Evolutionary conservation across 768 basidiomycete genomes (phyloP).

Genomic region (Collybia sordida): DNA sequence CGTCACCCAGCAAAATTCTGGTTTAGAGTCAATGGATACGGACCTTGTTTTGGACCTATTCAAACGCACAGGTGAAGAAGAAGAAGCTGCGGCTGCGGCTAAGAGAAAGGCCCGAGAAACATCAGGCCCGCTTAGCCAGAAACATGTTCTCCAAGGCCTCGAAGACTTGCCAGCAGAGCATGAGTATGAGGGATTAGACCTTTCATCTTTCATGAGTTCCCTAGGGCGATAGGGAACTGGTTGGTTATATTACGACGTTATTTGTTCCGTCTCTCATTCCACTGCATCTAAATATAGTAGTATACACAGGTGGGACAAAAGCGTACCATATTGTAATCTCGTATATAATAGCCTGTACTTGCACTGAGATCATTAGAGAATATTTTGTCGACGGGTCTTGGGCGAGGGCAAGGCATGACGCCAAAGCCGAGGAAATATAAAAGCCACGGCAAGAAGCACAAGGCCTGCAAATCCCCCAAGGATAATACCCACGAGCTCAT

Average conservation of each 20-base stretch:
- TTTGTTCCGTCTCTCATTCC: constrained; percentile 11
- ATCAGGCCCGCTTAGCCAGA: constrained; percentile 66
- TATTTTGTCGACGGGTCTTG: constrained; percentile 6
- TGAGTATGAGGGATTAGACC: constrained; percentile 86
- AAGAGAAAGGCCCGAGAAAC: constrained; percentile 56
- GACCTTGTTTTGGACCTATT: constrained; percentile 96
- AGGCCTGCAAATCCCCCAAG: too few species aligned
- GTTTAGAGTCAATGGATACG: constrained; percentile 93
- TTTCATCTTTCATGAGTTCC: constrained; percentile 89
- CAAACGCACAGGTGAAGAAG: constrained; percentile 77
- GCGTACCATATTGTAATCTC: background rate
- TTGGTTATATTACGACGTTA: constrained; percentile 25
- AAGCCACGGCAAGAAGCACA: too few species aligned
- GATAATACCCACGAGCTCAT: too few species aligned
- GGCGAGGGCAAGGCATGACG: constrained; percentile 17
- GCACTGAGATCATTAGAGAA: constrained; percentile 5
- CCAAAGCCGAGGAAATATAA: constrained; percentile 23
- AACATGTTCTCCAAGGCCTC: constrained; percentile 83
- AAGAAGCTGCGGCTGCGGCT: constrained; percentile 51
- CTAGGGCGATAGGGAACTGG: constrained; percentile 47
- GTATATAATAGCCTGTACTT: background rate
- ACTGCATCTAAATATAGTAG: background rate
- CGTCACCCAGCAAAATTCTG: constrained; percentile 96
- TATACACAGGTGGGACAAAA: constrained; percentile 1
- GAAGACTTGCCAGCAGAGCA: constrained; percentile 92